Base-by-base conservation (phyloP, 208 protist species). In the Trypanosoma scelopori region DNA sequence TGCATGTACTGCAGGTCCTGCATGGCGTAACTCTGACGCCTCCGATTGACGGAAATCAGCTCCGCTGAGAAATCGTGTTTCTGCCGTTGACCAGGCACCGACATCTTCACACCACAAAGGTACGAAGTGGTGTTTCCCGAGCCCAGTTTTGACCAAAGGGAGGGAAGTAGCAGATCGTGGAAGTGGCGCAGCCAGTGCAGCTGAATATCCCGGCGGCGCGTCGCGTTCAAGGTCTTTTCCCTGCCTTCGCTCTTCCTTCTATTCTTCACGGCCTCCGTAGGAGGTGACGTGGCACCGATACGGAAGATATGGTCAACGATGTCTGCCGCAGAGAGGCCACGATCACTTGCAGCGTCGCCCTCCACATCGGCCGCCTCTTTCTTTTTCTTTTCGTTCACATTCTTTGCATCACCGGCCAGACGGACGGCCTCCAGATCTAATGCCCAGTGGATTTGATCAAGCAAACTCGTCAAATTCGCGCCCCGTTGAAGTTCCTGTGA, bases 131-230 rank as follows among this genome's bases (percentile, higher is more conserved):
- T 61, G 6, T 63, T 48, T 20, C 23, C 11, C 20, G 55, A 32
- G 28, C 47, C 41, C 43, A 70, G 41, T 22, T 28, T 30, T 25
- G n/a, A 27, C 16, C 28, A 0, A 0, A 70, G 5, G 15, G 5
- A 11, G 5, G 11, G n/a, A 11, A 42, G 43, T 0, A 70, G 47
- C 16, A 7, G 5, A 9, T 55, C 43, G 5, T 39, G n/a, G 27
- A 70, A 70, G 18, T 70, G 46, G 15, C 32, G 7, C 35, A 70
- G 22, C 65, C 65, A 70, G 39, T 70, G 47, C 42, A 70, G 20
- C 30, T 65, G 59, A 65, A 65, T 65, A 27, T 28, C 27, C 30
- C 55, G 43, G 13, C 32, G 55, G 5, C 37, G 41, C 15, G 11
- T 18, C 18, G 20, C 15, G 15, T 12, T 48, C 3, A 5, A 13